phyloP scores from a whole-genome alignment of 2,329 filamentous ascomycete genomes.

The Pseudodiploospora longispora region DNA sequence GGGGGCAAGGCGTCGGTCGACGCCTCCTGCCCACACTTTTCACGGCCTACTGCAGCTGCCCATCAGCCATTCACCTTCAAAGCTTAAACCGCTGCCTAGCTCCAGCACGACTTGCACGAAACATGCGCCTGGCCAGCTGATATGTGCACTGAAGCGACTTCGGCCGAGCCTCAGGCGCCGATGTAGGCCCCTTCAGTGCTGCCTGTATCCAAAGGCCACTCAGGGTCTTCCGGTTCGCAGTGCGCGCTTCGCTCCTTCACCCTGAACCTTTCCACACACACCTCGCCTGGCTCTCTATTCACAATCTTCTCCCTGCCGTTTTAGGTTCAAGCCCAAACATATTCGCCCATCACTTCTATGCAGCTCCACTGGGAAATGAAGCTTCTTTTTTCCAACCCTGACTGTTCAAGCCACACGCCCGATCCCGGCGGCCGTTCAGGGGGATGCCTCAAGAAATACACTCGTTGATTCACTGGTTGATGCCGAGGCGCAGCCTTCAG shows the following conservation, averaged over 20 bases:
- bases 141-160: too few relatives aligned
- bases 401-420: conserved; percentile 4
- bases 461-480: background rate
- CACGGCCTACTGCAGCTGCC: too few relatives aligned
- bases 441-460: background rate
- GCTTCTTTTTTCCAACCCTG: conserved; percentile 1
- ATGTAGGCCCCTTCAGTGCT: background rate
- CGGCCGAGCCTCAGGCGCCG: too few relatives aligned
- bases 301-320: background rate
- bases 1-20: too few relatives aligned
- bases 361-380: conserved; percentile 7
- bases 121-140: too few relatives aligned
- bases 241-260: background rate
- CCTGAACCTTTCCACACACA: background rate
- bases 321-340: background rate
- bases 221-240: background rate
- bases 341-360: too few relatives aligned
- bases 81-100: too few relatives aligned
- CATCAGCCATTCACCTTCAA: too few relatives aligned
- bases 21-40: too few relatives aligned
- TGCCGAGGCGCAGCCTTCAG: too few relatives aligned
- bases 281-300: background rate
- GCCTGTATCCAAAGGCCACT: background rate
- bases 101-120: too few relatives aligned
- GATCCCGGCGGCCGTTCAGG: conserved; percentile 7